phyloP scores from a whole-genome alignment of 257 asterid species.

The Petrea volubilis region DNA sequence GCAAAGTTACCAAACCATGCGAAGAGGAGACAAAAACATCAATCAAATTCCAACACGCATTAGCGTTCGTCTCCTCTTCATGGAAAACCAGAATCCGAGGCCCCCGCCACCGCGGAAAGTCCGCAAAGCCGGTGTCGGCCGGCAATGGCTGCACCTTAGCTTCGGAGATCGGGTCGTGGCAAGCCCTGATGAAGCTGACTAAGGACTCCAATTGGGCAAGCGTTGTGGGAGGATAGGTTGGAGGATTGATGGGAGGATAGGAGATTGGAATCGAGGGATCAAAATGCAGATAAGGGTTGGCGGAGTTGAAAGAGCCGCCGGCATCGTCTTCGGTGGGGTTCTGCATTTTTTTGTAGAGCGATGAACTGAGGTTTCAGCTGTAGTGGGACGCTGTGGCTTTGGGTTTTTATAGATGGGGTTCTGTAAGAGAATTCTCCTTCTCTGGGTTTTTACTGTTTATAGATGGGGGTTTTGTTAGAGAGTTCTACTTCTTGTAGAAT shows the following conservation, averaged over 20 bases:
- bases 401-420: too few species aligned
- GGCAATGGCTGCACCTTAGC: constrained; percentile 49
- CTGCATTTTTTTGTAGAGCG: constrained; percentile 35
- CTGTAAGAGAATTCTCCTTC: too few species aligned
- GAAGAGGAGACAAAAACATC: constrained; percentile 92
- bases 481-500: too few species aligned
- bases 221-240: too few species aligned
- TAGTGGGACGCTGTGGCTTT: too few species aligned
- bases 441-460: too few species aligned
- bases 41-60: constrained; percentile 88
- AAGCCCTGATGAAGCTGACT: constrained; percentile 69
- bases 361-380: constrained; percentile 37
- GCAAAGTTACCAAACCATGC: constrained; percentile 80
- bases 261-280: constrained; percentile 76
- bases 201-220: constrained; percentile 79
- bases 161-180: constrained; percentile 70
- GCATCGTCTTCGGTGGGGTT: background rate
- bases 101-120: constrained; percentile 56
- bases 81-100: constrained; percentile 83
- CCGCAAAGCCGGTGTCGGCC: constrained; percentile 1
- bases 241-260: too few species aligned
- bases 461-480: too few species aligned
- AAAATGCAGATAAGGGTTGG: constrained; percentile 53
- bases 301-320: too few species aligned
- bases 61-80: constrained; percentile 80